Percentiles rank a stretch among this genome's conserved stretches.
Conservation (phyloP, 2,329 filamentous ascomycete species). For the Hymenoscyphus fraxineus region DNA sequence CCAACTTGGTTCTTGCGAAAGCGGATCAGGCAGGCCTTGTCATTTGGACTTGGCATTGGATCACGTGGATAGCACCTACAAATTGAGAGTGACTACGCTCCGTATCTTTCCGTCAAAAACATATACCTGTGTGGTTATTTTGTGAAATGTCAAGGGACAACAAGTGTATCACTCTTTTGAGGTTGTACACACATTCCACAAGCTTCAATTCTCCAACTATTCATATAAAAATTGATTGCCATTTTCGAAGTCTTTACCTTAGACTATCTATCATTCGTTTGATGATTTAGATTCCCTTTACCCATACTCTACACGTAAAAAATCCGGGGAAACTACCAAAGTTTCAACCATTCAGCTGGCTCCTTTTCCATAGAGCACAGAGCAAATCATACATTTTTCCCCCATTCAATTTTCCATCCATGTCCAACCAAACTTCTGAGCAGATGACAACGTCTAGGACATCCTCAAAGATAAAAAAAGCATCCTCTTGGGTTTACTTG, state of each 20-base stretch:
- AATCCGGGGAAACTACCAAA: not conserved
- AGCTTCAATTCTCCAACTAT: too few relatives aligned
- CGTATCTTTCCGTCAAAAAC: too few relatives aligned
- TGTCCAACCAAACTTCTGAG: conserved; percentile 9
- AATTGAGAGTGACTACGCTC: too few relatives aligned
- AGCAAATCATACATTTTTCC: conserved; percentile 7
- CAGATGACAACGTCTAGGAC: conserved; percentile 5
- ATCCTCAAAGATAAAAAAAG: conserved; percentile 9
- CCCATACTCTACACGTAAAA: not conserved
- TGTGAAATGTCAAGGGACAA: too few relatives aligned
- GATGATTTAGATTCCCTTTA: not conserved
- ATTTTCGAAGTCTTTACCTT: too few relatives aligned
- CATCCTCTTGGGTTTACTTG: not conserved
- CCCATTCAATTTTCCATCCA: conserved; percentile 9
- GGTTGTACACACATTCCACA: too few relatives aligned
- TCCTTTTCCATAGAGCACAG: conserved; percentile 5
- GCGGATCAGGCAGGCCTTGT: conserved; percentile 5
- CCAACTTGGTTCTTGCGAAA: conserved; percentile 6
- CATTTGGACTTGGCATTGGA: not conserved
- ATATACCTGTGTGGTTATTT: too few relatives aligned
- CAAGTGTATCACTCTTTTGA: too few relatives aligned
- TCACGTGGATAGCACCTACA: conserved; percentile 3
- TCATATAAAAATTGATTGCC: too few relatives aligned
- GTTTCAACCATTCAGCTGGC: not conserved
- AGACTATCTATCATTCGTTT: not conserved